Base-by-base conservation (phyloP, 768 basidiomycete genomes). In the Pleurotus tuoliensis region DNA sequence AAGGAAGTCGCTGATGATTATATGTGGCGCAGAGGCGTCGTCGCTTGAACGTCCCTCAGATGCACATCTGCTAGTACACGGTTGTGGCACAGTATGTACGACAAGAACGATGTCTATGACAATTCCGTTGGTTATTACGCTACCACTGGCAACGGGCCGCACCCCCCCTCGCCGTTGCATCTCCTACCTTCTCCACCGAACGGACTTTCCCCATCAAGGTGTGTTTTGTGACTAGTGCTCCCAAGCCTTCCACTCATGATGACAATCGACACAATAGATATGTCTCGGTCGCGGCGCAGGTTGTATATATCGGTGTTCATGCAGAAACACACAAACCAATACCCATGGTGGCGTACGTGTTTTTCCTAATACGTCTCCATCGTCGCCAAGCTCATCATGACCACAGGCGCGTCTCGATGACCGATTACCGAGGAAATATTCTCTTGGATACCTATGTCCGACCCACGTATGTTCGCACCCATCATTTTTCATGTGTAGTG, bases 331-430 rank as follows among this genome's bases (percentile, higher is more conserved):
- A 69, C 37, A 66, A 69, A 34, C 71, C 63, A 49, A 66, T 78
- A 59, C 77, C 81, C 24, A 82, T 82, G 77, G 73, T 81, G 52
- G 81, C 80, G 82, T 80, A 59, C 62, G 80, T 74, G 12, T 2
- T 25, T 30, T 46, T 37, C 30, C 30, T 9, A 9, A 34, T 34
- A 11, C 30, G 30, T 34, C 30, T 34, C 30, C 30, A 34, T 34
- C 30, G 30, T 34, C 30, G 11, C 30, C 30, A 34, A 34, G 3
- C 9, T 34, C 30, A 53, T 47, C 34, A 16, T 34, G 16, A 58
- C 30, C 51, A 22, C 56, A 82, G 82, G 3, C 79, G 81, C 38
- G 78, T 83, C 15, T 79, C 80, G 11, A 58, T 82, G 34, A 70
- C 73, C 16, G 79, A 83, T 64, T 81, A 79, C 59, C 67, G 72